Percentiles rank a stretch among this genome's conserved stretches.
These are phyloP conservation scores for Termitomyces bulborhizus DNA, from an alignment of 768 basidiomycete genomes.

Conservation along the genomic window DNA sequence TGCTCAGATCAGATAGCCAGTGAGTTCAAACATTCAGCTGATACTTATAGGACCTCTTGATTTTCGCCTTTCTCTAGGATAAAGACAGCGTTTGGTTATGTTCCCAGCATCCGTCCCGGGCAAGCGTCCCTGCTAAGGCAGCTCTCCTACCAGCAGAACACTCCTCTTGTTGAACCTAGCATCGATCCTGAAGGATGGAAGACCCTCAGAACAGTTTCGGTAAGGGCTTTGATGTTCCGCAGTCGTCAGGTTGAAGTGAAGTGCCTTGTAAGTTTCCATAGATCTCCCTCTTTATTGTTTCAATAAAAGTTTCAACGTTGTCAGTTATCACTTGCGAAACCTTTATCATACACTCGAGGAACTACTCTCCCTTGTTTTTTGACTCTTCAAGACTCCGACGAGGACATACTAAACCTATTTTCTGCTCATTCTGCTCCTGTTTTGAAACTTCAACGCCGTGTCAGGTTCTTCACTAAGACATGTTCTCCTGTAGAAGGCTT, in stretches of 20 bases:
- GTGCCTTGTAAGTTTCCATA: conserved; percentile 31
- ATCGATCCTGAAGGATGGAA: conserved; percentile 52
- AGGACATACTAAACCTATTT: conserved; percentile 34
- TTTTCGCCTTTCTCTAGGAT: conserved; percentile 24
- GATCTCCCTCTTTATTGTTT: not conserved
- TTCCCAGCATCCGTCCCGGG: conserved; percentile 39
- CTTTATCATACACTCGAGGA: conserved; percentile 45
- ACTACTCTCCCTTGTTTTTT: conserved; percentile 41
- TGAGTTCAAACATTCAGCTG: conserved; percentile 17
- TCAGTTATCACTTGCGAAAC: conserved; percentile 41
- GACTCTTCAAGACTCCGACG: conserved; percentile 32
- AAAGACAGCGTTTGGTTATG: conserved; percentile 48
- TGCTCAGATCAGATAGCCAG: conserved; percentile 42
- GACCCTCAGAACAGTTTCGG: conserved; percentile 30
- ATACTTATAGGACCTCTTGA: not conserved
- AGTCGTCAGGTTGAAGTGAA: conserved; percentile 31
- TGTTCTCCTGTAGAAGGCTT: conserved; percentile 21
- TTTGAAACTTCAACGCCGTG: conserved; percentile 33
- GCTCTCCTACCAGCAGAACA: conserved; percentile 39
- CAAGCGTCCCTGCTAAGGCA: conserved; percentile 41
- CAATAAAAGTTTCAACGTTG: not conserved
- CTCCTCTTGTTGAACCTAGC: conserved; percentile 38
- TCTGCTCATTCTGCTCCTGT: conserved; percentile 32
- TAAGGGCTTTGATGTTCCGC: conserved; percentile 35
- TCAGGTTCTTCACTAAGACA: conserved; percentile 35